Percentiles rank a stretch among this genome's conserved stretches.
Evolutionary conservation across 163 green algal species (phyloP).

Genomic region (Scenedesmus sp.): DNA sequence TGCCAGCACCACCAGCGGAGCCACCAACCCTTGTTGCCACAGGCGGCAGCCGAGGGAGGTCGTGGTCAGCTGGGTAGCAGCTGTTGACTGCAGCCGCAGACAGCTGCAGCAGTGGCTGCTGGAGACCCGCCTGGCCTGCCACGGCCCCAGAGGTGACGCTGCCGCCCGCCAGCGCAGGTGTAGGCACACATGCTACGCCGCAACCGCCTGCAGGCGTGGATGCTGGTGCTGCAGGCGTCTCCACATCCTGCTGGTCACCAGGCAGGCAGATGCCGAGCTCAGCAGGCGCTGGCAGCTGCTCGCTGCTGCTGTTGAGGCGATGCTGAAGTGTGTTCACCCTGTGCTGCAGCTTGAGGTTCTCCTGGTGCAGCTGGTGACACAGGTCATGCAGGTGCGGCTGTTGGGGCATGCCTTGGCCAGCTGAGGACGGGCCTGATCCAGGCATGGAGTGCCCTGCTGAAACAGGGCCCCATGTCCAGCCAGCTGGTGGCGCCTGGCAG

Average conservation of each 20-base stretch:
- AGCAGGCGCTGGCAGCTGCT: background rate
- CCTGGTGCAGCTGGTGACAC: slow-evolving; percentile 53
- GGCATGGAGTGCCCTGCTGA: background rate
- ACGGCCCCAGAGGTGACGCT: background rate
- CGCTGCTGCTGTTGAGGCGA: background rate
- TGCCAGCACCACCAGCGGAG: background rate
- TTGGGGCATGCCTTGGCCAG: background rate
- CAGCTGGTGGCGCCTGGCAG: background rate
- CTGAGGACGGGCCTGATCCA: background rate
- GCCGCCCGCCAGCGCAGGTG: background rate
- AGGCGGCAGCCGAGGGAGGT: slow-evolving; percentile 21
- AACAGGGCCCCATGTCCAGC: background rate
- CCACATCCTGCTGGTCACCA: background rate
- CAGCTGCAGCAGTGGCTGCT: background rate
- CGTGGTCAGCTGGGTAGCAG: background rate
- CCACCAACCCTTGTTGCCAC: background rate
- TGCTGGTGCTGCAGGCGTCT: background rate
- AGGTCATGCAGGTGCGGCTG: slow-evolving; percentile 6
- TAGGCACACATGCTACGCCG: background rate
- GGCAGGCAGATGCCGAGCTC: background rate
- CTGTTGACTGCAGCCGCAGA: background rate
- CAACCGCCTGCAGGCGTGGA: background rate
- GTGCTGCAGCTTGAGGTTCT: slow-evolving; percentile 48
- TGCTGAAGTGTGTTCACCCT: slow-evolving; percentile 36
- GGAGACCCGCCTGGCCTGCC: background rate